Conservation (phyloP, 768 basidiomycete species). For the Trametes meyenii region DNA sequence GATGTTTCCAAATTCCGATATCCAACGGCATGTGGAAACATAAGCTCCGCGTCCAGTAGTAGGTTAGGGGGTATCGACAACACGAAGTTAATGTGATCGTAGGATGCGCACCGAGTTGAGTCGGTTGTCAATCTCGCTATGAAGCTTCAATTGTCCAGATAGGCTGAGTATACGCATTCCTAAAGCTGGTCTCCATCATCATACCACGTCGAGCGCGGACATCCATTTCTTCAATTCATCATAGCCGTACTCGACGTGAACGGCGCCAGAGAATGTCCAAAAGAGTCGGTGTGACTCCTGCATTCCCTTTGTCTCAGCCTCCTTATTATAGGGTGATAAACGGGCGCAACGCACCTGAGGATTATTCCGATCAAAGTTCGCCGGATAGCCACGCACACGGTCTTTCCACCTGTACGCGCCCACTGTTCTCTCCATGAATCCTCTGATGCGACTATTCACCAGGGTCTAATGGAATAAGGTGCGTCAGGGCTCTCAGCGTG, state of each 20-base stretch:
- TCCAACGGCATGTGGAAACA: too few relatives aligned
- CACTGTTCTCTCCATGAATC: constrained; percentile 10
- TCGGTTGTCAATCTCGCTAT: background rate
- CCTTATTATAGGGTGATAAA: background rate
- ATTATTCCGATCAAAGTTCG: background rate
- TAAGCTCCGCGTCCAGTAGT: too few relatives aligned
- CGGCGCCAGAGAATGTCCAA: constrained; percentile 12
- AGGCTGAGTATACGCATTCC: background rate
- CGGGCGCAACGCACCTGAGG: background rate
- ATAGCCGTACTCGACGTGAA: constrained; percentile 5
- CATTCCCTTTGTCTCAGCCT: background rate
- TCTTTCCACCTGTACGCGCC: constrained; percentile 12
- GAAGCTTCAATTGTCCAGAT: too few relatives aligned
- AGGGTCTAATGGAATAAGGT: background rate
- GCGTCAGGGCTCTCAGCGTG: too few relatives aligned
- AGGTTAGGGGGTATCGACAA: background rate
- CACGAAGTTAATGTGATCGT: too few relatives aligned
- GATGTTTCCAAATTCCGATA: too few relatives aligned
- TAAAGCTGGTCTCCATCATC: background rate
- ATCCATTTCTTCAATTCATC: constrained; percentile 3
- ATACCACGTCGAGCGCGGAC: background rate
- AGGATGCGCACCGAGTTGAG: background rate
- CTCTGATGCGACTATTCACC: constrained; percentile 4
- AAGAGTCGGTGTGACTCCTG: constrained; percentile 15
- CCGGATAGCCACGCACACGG: constrained; percentile 7